A percentile compares a stretch with the other conserved stretches of the same genome.
Evolutionary conservation across 208 protist species (phyloP).

Genomic region (Trypanosoma grayi): DNA sequence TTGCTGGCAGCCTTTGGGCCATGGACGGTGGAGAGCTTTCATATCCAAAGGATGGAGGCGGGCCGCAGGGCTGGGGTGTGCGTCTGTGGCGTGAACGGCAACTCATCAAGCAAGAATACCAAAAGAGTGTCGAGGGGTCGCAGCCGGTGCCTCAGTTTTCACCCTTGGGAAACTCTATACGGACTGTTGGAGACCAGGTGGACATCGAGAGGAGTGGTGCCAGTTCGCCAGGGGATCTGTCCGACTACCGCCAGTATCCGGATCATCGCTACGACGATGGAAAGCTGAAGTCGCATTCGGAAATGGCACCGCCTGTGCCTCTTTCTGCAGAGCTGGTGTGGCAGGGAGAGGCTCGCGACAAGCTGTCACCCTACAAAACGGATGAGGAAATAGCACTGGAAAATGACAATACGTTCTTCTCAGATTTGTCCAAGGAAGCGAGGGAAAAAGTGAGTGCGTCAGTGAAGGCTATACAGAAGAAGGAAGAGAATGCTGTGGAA

Average conservation of each 20-base stretch:
- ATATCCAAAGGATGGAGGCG: constrained; percentile 82
- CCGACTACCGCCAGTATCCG: constrained; percentile 61
- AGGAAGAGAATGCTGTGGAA: constrained; percentile 49
- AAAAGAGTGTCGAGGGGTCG: constrained; percentile 55
- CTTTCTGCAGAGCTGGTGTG: constrained; percentile 78
- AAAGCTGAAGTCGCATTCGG: constrained; percentile 51
- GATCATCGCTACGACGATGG: constrained; percentile 76
- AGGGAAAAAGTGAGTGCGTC: constrained; percentile 43
- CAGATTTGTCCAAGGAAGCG: constrained; percentile 45
- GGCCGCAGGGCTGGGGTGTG: constrained; percentile 80
- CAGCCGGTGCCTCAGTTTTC: constrained; percentile 51
- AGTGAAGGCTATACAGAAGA: constrained; percentile 56
- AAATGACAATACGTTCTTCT: constrained; percentile 83
- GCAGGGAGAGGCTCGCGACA: constrained; percentile 67
- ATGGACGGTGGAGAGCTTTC: constrained; percentile 84
- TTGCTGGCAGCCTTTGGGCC: constrained; percentile 75
- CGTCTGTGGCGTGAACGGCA: constrained; percentile 83
- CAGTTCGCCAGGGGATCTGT: constrained; percentile 52
- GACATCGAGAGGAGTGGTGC: constrained; percentile 82
- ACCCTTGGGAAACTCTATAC: constrained; percentile 43
- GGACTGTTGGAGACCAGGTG: constrained; percentile 72
- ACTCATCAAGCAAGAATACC: constrained; percentile 63
- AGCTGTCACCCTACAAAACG: constrained; percentile 77
- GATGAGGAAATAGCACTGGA: constrained; percentile 84
- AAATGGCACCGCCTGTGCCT: constrained; percentile 60